phyloP scores from a whole-genome alignment of 1,139 yeast species.

The Blastobotrys proliferans region DNA sequence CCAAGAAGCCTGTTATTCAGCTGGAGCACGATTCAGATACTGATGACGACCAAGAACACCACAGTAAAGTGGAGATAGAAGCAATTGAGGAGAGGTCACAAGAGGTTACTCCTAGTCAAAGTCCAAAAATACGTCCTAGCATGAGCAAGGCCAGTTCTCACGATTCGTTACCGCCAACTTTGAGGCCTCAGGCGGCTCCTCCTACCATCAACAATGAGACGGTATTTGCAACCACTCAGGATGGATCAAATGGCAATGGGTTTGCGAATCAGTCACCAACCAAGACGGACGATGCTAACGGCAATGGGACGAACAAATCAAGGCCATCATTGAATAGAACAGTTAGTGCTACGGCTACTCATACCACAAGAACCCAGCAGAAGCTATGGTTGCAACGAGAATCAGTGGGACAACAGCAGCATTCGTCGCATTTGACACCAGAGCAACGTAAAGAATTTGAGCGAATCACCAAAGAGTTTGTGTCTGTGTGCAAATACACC shows the following conservation, averaged over 20 bases:
- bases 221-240: constrained; percentile 11
- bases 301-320: not conserved
- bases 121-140: not conserved
- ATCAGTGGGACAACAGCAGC: constrained; percentile 44
- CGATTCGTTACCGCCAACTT: constrained; percentile 13
- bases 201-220: constrained; percentile 12
- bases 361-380: constrained; percentile 70
- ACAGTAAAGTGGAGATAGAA: not conserved
- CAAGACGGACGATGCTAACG: no score
- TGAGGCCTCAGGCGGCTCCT: constrained; percentile 10
- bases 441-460: constrained; percentile 74
- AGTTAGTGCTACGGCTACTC: constrained; percentile 3
- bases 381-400: constrained; percentile 80
- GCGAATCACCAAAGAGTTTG: constrained; percentile 66
- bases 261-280: not conserved
- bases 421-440: constrained; percentile 15
- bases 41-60: constrained; percentile 21
- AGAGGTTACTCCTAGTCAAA: constrained; percentile 2
- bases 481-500: constrained; percentile 61
- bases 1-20: constrained; percentile 29
- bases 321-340: constrained; percentile 10
- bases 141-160: constrained; percentile 1
- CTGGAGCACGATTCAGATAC: constrained; percentile 35
- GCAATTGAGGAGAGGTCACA: not conserved
- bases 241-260: not conserved